Percentiles rank a stretch among this genome's conserved stretches.
Evolutionary conservation across 129 eudicot genomes (phyloP).

Genomic region (Logfia minima): DNA sequence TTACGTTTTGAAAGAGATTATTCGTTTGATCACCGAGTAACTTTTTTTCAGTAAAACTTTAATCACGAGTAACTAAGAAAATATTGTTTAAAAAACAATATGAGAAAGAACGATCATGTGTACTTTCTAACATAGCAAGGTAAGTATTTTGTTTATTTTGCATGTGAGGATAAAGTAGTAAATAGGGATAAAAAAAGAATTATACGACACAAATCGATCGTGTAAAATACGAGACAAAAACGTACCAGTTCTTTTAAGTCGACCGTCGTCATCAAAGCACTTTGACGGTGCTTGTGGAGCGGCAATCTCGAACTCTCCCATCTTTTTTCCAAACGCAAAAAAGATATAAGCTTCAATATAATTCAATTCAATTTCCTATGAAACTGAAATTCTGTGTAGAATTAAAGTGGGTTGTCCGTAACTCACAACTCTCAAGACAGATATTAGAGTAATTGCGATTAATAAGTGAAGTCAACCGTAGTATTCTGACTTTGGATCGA

Average conservation of each 20-base stretch:
- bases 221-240: neutral
- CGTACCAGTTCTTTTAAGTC: slow-evolving; percentile 66
- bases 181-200: too few relatives aligned
- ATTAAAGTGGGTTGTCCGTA: neutral
- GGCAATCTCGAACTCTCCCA: slow-evolving; percentile 53
- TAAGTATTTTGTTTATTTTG: too few relatives aligned
- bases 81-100: too few relatives aligned
- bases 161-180: neutral
- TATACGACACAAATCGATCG: neutral
- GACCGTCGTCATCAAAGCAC: slow-evolving; percentile 71
- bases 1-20: too few relatives aligned
- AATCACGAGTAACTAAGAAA: too few relatives aligned
- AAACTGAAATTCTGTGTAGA: neutral
- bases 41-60: too few relatives aligned
- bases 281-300: slow-evolving; percentile 48
- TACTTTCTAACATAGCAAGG: too few relatives aligned
- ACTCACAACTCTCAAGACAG: neutral
- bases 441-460: too few relatives aligned
- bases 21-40: too few relatives aligned
- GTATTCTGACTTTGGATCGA: neutral
- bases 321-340: slow-evolving; percentile 29
- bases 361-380: slow-evolving; percentile 11
- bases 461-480: neutral
- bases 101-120: too few relatives aligned
- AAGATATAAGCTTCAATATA: neutral